A percentile compares a stretch with the other conserved stretches of the same genome.
Conservation (phyloP, 257 asterid genomes). For the Penstemon barbatus region DNA sequence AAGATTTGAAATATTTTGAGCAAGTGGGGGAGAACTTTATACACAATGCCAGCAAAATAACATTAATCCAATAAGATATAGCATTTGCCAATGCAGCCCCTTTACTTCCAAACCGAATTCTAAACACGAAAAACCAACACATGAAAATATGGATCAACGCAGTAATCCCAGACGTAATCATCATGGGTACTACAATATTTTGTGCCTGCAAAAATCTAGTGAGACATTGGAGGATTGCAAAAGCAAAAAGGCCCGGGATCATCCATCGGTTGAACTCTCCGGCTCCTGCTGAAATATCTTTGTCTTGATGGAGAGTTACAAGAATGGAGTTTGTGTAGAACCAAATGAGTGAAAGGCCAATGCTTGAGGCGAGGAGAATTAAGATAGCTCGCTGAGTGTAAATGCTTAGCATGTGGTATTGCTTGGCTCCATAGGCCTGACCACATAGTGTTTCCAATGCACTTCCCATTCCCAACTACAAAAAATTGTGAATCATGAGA, state of each 20-base stretch:
- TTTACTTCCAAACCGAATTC: slow-evolving; percentile 39
- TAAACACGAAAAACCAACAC: slow-evolving; percentile 58
- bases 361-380: slow-evolving; percentile 41
- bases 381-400: slow-evolving; percentile 55
- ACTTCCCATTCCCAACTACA: slow-evolving; percentile 77
- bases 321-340: slow-evolving; percentile 52
- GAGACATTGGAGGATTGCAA: slow-evolving; percentile 60
- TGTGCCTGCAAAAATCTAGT: slow-evolving; percentile 59
- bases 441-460: slow-evolving; percentile 70
- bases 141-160: slow-evolving; percentile 44
- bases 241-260: slow-evolving; percentile 64
- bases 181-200: slow-evolving; percentile 54
- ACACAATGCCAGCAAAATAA: slow-evolving; percentile 40
- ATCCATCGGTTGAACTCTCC: slow-evolving; percentile 58
- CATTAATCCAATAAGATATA: slow-evolving; percentile 62
- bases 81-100: slow-evolving; percentile 72
- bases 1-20: slow-evolving; percentile 49
- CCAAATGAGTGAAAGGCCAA: slow-evolving; percentile 53
- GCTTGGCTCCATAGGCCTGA: slow-evolving; percentile 68
- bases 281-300: slow-evolving; percentile 51
- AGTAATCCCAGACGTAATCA: slow-evolving; percentile 54
- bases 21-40: slow-evolving; percentile 48
- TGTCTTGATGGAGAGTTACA: slow-evolving; percentile 50
- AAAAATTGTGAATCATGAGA: slow-evolving; percentile 10
- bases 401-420: slow-evolving; percentile 52